Evolutionary conservation across 768 basidiomycete species (phyloP), one percentile per base, ranked within the genome.

Genomic region (Amanita fuliginea): DNA sequence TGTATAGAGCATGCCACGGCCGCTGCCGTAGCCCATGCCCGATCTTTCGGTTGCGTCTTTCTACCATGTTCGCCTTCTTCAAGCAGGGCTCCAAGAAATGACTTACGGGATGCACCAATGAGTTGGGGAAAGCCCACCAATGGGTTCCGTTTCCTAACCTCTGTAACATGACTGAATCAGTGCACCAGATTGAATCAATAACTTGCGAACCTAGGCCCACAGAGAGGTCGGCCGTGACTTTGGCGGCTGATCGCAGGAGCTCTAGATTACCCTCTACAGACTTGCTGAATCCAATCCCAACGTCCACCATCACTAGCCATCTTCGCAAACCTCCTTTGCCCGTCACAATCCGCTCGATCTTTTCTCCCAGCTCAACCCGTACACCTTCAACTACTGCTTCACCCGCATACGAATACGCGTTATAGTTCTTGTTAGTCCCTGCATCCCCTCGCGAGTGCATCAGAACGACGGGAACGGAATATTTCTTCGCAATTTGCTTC

Each of bases 381-480:
- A 97, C 80, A 14, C 80, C 88, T 19, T 74, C 70, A 7, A 94
- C 53, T 4, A 91, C 78, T 0, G 73, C 65, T 8, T 57, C 47
- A 19, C 57, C 49, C 8, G 66, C 67, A 54, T 75, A 75, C 0
- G 39, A 54, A 59, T 83, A 77, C 48, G 47, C 56, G 13, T 56
- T 57, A 56, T 83, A 83, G 53, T 81, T 73, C 67, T 88, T 88
- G 70, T 92, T 76, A 54, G 70, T 56, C 13, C 82, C 80, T 0
- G 89, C 87, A 49, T 88, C 86, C 0, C 90, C 93, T 3, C 93
- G 73, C 0, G 90, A 92, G 63, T 99, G 95, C 95, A 98, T 98
- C 51, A 98, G 64, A 8, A 98, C 69, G 43, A 93, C 83, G 0
- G 93, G 94, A 0, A 86, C 85, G 4, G 75, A 76, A 39, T 80